Evolutionary conservation across 768 basidiomycete species (phyloP).

Genomic region (Lactarius tabidus): DNA sequence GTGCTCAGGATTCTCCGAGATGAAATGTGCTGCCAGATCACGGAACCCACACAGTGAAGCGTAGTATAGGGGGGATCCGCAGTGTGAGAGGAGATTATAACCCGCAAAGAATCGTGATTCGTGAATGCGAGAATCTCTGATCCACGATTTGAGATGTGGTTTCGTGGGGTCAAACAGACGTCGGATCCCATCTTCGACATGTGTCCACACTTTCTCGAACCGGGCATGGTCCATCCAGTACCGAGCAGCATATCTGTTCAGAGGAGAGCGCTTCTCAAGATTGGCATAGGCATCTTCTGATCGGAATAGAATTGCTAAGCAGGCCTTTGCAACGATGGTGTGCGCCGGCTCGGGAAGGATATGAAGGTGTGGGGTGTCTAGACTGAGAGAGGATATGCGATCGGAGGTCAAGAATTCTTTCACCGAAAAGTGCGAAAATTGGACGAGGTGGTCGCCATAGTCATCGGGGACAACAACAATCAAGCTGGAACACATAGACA

Average conservation of each 20-base stretch:
- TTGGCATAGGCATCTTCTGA: too few relatives aligned
- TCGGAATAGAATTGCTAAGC: neutral
- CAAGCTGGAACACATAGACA: too few relatives aligned
- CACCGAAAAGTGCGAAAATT: neutral
- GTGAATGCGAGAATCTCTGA: neutral
- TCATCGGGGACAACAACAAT: neutral
- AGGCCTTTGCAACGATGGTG: neutral
- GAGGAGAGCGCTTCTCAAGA: too few relatives aligned
- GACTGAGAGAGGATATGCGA: neutral
- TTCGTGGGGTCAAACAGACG: neutral
- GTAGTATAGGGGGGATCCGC: neutral
- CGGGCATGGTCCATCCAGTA: neutral
- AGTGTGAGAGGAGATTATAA: neutral
- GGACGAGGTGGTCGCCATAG: neutral
- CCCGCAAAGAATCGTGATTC: neutral
- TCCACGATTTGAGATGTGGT: neutral
- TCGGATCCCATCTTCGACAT: neutral
- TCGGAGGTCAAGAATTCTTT: constrained; percentile 3
- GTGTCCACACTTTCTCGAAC: neutral
- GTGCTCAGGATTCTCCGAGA: neutral
- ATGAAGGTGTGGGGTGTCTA: neutral
- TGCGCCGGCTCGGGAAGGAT: neutral
- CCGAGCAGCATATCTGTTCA: neutral
- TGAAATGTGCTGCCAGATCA: neutral
- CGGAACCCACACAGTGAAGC: neutral